A percentile compares a stretch with the other conserved stretches of the same genome.
Evolutionary conservation across 2,329 filamentous ascomycete species (phyloP).

Genomic region (Trichophyton verrucosum): DNA sequence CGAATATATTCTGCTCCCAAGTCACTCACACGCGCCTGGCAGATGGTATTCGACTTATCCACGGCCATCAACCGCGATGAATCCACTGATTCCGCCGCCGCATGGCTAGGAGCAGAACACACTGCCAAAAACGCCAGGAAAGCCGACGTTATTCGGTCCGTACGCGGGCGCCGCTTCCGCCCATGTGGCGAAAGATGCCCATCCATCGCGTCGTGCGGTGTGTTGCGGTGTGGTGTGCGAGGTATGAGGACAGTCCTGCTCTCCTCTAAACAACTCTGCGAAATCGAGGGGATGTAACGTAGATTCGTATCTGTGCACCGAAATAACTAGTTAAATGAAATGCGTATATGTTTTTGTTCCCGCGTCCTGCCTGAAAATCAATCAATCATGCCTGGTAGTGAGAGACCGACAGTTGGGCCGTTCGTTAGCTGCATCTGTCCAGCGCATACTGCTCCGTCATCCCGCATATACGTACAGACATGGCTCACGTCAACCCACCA

Average conservation of each 20-base stretch:
- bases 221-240: not conserved
- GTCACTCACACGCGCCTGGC: conserved; percentile 14
- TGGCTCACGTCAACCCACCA: not conserved
- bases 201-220: not conserved
- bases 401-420: too few relatives aligned
- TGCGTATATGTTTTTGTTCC: too few relatives aligned
- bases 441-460: too few relatives aligned
- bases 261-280: not conserved
- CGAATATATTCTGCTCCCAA: conserved; percentile 16
- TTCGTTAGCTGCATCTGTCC: not conserved
- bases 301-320: too few relatives aligned
- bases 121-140: conserved; percentile 6
- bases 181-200: not conserved
- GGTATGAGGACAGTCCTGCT: not conserved
- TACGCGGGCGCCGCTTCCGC: not conserved
- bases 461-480: too few relatives aligned
- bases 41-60: conserved; percentile 12
- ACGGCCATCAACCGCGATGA: conserved; percentile 7
- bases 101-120: not conserved
- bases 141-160: not conserved
- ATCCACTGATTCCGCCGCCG: too few relatives aligned
- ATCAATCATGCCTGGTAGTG: too few relatives aligned
- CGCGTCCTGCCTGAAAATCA: too few relatives aligned
- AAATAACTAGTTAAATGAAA: too few relatives aligned
- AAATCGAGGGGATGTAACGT: not conserved